These are phyloP conservation scores for Dictyostelium citrinum DNA, from an alignment of 78 protist species.

Conservation along the genomic window DNA sequence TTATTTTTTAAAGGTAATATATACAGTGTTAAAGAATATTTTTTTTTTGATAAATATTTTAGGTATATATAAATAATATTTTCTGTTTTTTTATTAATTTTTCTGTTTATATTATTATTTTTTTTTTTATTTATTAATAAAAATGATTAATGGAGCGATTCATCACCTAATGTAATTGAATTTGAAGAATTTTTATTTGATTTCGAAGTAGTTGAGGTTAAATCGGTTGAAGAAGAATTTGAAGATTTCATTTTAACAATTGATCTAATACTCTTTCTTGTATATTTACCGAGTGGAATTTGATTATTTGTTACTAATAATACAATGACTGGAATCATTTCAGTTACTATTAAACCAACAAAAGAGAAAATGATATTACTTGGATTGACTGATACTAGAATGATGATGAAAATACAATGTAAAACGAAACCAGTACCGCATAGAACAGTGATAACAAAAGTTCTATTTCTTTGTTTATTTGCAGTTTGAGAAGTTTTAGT, in stretches of 20 bases:
- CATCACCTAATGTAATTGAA: neutral
- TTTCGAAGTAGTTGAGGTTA: neutral
- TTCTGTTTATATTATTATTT: too few relatives aligned
- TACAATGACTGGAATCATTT: conserved; percentile 30
- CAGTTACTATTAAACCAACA: conserved; percentile 25
- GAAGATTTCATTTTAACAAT: neutral
- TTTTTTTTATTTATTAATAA: too few relatives aligned
- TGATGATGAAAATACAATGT: conserved; percentile 62
- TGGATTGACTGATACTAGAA: conserved; percentile 22
- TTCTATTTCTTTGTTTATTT: conserved; percentile 1
- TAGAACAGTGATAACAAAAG: conserved; percentile 1
- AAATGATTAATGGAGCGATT: too few relatives aligned
- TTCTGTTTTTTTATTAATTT: too few relatives aligned
- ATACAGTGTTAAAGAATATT: too few relatives aligned
- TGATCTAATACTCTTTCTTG: neutral
- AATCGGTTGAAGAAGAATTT: neutral
- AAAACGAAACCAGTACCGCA: conserved; percentile 27
- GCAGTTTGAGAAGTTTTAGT: neutral
- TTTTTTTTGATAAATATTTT: too few relatives aligned
- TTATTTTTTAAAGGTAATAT: too few relatives aligned
- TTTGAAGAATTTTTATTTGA: neutral
- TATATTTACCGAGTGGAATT: neutral
- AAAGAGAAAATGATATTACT: conserved; percentile 49
- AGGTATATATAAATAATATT: too few relatives aligned
- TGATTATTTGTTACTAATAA: conserved; percentile 35